These are phyloP conservation scores for Annulohypoxylon stygium DNA, from an alignment of 495 filamentous ascomycete species.

Conservation along the genomic window DNA sequence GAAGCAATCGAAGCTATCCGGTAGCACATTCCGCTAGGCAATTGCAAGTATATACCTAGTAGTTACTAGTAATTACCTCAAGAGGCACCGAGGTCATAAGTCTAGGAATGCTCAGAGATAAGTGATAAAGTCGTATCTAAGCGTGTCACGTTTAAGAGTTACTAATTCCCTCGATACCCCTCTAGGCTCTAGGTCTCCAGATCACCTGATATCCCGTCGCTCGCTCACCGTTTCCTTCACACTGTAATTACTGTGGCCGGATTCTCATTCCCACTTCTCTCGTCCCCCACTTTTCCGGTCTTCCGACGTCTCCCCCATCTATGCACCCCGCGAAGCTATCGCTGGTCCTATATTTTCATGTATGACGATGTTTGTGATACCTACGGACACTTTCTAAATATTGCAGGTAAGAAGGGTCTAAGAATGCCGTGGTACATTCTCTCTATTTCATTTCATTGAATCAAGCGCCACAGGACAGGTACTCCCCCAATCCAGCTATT, in stretches of 20 bases:
- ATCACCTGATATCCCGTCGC: background rate
- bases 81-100: too few species aligned
- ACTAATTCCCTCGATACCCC: background rate
- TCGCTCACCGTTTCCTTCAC: background rate
- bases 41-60: background rate
- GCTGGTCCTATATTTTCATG: slow-evolving; percentile 1
- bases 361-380: background rate
- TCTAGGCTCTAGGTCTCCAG: background rate
- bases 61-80: background rate
- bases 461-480: background rate
- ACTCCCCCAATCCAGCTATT: background rate
- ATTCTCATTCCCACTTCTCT: slow-evolving; percentile 15
- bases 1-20: background rate
- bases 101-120: background rate
- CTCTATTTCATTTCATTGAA: background rate
- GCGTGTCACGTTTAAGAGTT: background rate
- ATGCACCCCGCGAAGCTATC: slow-evolving; percentile 30
- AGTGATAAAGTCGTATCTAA: background rate
- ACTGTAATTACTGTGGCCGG: background rate
- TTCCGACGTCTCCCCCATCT: slow-evolving; percentile 22
- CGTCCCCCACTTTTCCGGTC: slow-evolving; percentile 20
- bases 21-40: background rate
- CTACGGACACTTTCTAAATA: background rate
- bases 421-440: too few species aligned
- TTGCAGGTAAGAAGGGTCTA: background rate